Percentiles rank a stretch among this genome's conserved stretches.
phyloP scores from a whole-genome alignment of 768 basidiomycete species.

The Pisolithus microcarpus region DNA sequence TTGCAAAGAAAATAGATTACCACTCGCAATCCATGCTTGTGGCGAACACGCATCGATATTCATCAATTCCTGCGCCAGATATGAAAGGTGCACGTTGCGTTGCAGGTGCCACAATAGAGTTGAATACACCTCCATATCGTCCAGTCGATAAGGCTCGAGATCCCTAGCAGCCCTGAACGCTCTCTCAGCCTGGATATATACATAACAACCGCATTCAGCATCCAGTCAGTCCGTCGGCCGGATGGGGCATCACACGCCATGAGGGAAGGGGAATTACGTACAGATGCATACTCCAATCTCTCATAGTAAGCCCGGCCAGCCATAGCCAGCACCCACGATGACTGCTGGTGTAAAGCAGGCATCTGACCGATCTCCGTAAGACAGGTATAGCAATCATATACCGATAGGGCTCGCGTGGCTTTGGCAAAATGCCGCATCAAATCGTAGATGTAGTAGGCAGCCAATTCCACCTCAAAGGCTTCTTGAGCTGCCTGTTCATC shows the following conservation, averaged over 20 bases:
- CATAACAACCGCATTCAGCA: conserved; percentile 12
- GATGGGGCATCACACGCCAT: conserved; percentile 3
- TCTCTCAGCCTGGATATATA: conserved; percentile 64
- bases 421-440: conserved; percentile 75
- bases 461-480: conserved; percentile 60
- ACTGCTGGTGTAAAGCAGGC: conserved; percentile 64
- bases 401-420: conserved; percentile 65
- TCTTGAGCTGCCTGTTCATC: conserved; percentile 69
- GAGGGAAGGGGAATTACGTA: conserved; percentile 36
- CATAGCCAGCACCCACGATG: conserved; percentile 74
- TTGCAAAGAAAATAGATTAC: conserved; percentile 92
- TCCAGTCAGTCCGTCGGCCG: conserved; percentile 11
- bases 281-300: conserved; percentile 78
- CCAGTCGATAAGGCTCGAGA: conserved; percentile 84
- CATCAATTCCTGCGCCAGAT: conserved; percentile 87
- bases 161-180: conserved; percentile 76
- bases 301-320: conserved; percentile 88
- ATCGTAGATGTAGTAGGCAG: conserved; percentile 78
- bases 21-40: conserved; percentile 93
- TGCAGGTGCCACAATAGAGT: conserved; percentile 95
- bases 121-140: conserved; percentile 95
- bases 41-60: conserved; percentile 75
- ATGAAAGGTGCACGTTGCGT: conserved; percentile 76
- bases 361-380: conserved; percentile 71
- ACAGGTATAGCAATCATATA: conserved; percentile 71